phyloP scores from a whole-genome alignment of 2,329 filamentous ascomycete species.

The Paecilomyces formosus region DNA sequence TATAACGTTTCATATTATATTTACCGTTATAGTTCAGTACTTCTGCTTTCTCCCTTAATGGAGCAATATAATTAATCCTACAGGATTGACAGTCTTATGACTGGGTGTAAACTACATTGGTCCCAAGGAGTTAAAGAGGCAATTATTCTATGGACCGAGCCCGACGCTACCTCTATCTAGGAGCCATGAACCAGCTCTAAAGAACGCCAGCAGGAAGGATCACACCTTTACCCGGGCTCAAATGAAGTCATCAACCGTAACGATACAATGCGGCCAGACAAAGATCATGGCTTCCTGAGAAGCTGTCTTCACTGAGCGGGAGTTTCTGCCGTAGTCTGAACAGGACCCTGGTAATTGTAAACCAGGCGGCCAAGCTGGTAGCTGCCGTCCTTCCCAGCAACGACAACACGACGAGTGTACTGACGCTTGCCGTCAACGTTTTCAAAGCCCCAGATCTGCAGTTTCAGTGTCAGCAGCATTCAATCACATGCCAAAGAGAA shows the following conservation, averaged over 20 bases:
- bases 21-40: not conserved
- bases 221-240: not conserved
- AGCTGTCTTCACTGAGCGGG: not conserved
- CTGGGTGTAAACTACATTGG: not conserved
- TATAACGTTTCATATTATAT: not conserved
- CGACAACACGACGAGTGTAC: constrained; percentile 36
- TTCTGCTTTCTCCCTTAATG: not conserved
- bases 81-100: not conserved
- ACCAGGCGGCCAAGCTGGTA: constrained; percentile 32
- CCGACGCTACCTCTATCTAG: not conserved
- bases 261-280: not conserved
- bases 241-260: not conserved
- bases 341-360: constrained; percentile 28
- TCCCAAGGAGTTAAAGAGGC: not conserved
- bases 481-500: not conserved
- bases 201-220: not conserved
- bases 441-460: constrained; percentile 41
- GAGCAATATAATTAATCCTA: not conserved
- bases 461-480: not conserved
- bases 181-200: not conserved
- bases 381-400: constrained; percentile 26
- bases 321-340: not conserved
- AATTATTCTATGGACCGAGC: not conserved
- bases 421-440: constrained; percentile 32
- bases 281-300: not conserved